Base-by-base conservation (phyloP, 2,329 filamentous ascomycete species). In the Talaromyces atroroseus region DNA sequence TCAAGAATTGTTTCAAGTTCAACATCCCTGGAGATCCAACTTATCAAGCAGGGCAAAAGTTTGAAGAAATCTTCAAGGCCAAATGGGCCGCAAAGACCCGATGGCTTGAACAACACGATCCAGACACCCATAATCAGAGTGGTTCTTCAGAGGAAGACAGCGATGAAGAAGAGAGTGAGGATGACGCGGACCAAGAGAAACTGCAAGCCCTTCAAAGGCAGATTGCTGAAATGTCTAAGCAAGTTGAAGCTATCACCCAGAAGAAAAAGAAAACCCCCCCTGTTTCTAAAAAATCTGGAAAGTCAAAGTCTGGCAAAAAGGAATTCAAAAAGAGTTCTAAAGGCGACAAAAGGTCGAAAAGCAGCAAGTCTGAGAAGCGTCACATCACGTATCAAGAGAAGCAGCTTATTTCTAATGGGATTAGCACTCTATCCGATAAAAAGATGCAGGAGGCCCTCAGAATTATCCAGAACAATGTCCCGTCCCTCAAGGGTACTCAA, bases 1-100 rank as follows among this genome's bases (percentile, higher is more conserved):
- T 96, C 66, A 80, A 83, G 63, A 99, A 99, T 71, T 96, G 92
- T 71, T 90, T 85, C 77, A 87, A 87, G 61, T 99, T 97, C 81
- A 99, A 99, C 64, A 83, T 85, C n/a, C 77, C 81, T 0, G 86
- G 84, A 8, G 90, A 95, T 60, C 80, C 85, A 0, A 89, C 95
- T 16, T 86, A 89, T 57, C 71, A 79, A 29, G 79, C 87, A 62
- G 92, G 90, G 12, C 84, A 88, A 63, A 77, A 85, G 58, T 77
- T 95, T 2, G 85, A 95, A 68, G 80, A 83, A 4, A 68, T 92
- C 1, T 96, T 95, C 72, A 85, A 89, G 59, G 71, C 73, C 5
- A 81, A 91, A 66, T 91, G 92, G 85, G 79, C 80, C 7, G 84
- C 86, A 65, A 96, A 96, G 74, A 81, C 88, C 18, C 81, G 84